These are phyloP conservation scores for Penicillium roqueforti DNA, from an alignment of 495 filamentous ascomycete species.

Conservation along the genomic window DNA sequence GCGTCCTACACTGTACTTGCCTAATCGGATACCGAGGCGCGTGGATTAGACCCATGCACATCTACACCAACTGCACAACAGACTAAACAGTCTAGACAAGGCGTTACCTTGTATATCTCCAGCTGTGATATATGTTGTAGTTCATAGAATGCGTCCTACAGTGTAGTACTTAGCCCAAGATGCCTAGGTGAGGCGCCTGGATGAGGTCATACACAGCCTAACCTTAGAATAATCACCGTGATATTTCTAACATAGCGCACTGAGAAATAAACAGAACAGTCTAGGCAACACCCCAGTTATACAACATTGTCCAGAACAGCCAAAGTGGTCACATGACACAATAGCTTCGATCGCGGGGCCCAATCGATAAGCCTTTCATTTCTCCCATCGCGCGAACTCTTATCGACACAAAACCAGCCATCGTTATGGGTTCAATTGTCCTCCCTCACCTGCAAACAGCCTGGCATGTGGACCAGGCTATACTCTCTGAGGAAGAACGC, in stretches of 20 bases:
- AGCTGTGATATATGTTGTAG: neutral
- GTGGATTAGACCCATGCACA: too few relatives aligned
- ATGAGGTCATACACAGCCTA: neutral
- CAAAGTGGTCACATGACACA: constrained; percentile 18
- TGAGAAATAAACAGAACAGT: too few relatives aligned
- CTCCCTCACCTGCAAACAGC: constrained; percentile 88
- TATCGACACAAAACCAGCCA: neutral
- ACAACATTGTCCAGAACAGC: neutral
- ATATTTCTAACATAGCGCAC: neutral
- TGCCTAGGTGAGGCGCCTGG: neutral
- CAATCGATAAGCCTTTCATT: constrained; percentile 23
- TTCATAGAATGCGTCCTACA: neutral
- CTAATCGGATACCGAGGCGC: too few relatives aligned
- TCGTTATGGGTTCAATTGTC: constrained; percentile 81
- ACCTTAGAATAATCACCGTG: neutral
- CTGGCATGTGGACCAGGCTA: constrained; percentile 96
- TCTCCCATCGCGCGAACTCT: constrained; percentile 1
- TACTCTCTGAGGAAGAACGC: constrained; percentile 87
- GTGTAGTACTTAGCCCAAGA: neutral
- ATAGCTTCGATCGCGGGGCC: constrained; percentile 16
- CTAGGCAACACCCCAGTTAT: too few relatives aligned
- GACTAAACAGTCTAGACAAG: too few relatives aligned
- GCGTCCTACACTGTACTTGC: too few relatives aligned
- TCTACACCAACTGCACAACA: too few relatives aligned
- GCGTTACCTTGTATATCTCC: too few relatives aligned